Conservation (phyloP, 2,329 filamentous ascomycete genomes). For the Diplodia mutila region DNA sequence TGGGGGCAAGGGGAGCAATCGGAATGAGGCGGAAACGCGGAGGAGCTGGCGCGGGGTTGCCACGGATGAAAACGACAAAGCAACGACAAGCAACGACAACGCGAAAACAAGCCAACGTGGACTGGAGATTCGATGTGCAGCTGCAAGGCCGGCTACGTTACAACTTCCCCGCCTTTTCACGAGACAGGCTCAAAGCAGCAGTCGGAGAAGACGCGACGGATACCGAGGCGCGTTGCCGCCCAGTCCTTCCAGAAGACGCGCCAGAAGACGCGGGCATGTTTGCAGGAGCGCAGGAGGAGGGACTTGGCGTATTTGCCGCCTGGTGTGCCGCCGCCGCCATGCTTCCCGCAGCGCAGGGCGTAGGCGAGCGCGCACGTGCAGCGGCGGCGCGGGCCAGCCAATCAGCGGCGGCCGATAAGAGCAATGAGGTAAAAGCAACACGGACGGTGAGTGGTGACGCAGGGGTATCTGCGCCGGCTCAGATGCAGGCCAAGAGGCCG, state of each 20-base stretch:
- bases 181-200: neutral
- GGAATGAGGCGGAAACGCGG: neutral
- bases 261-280: constrained; percentile 6
- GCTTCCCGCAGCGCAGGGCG: neutral
- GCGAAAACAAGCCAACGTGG: neutral
- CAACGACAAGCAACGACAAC: neutral
- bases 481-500: constrained; percentile 19
- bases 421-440: constrained; percentile 16
- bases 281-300: neutral
- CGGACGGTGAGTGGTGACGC: neutral
- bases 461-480: constrained; percentile 13
- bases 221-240: neutral
- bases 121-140: neutral
- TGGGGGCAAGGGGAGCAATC: neutral
- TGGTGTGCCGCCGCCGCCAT: neutral
- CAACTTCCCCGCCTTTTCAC: constrained; percentile 23
- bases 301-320: constrained; percentile 20
- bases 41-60: constrained; percentile 2
- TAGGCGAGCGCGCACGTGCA: constrained; percentile 12
- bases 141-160: constrained; percentile 3
- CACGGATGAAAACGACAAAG: neutral
- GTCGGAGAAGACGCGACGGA: neutral
- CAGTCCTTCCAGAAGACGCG: neutral
- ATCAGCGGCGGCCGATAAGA: constrained; percentile 14
- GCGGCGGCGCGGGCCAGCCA: neutral